A percentile compares a stretch with the other conserved stretches of the same genome.
phyloP scores from a whole-genome alignment of 2,329 filamentous ascomycete genomes.

The Periglandula ipomoeae region DNA sequence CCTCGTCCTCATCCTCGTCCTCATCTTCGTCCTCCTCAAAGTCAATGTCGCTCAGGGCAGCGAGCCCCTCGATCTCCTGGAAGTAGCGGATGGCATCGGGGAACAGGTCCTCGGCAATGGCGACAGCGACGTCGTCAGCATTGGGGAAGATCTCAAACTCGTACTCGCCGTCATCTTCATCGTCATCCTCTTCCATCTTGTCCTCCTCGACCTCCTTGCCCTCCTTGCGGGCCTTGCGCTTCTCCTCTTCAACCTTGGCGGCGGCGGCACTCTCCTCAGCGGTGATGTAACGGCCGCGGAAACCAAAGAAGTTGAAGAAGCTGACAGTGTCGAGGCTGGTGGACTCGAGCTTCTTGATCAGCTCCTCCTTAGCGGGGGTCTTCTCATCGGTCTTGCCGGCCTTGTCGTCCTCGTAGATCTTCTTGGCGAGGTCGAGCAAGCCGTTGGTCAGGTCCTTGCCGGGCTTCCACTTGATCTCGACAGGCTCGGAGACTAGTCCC shows the following conservation, averaged over 20 bases:
- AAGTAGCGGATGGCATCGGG: conserved; percentile 85
- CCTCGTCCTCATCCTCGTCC: conserved; percentile 24
- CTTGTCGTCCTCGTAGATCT: conserved; percentile 54
- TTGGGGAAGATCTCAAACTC: conserved; percentile 80
- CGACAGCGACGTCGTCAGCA: conserved; percentile 72
- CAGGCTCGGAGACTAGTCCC: conserved; percentile 79
- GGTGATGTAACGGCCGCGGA: conserved; percentile 58
- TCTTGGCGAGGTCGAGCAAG: conserved; percentile 62
- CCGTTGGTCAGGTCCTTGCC: conserved; percentile 77
- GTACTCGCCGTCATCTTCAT: conserved; percentile 53
- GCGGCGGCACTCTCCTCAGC: conserved; percentile 63
- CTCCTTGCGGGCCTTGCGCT: conserved; percentile 37
- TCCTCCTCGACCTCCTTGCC: conserved; percentile 40
- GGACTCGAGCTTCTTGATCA: conserved; percentile 46
- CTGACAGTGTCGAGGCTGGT: conserved; percentile 57
- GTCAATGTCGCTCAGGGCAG: conserved; percentile 58
- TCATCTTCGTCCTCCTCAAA: conserved; percentile 42
- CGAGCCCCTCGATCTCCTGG: conserved; percentile 56
- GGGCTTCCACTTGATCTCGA: conserved; percentile 75
- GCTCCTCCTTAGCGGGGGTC: conserved; percentile 38
- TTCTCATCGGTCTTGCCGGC: conserved; percentile 32
- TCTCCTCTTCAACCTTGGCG: conserved; percentile 49
- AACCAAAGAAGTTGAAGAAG: conserved; percentile 90
- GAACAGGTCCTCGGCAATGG: conserved; percentile 81
- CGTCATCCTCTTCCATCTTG: conserved; percentile 44